phyloP scores from a whole-genome alignment of 805 yeast genomes.

The Kazachstania taianensis region DNA sequence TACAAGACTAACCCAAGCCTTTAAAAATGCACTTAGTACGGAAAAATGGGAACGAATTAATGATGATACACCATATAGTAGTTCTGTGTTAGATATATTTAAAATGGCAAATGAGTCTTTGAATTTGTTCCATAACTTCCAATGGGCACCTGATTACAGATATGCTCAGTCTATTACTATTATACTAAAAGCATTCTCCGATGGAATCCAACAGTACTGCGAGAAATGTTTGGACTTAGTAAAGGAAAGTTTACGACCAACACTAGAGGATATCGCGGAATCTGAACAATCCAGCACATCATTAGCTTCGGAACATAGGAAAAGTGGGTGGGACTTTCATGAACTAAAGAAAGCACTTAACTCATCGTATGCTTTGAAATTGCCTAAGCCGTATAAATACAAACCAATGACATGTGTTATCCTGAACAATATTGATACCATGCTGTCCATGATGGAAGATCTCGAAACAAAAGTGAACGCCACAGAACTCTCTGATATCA shows the following conservation, averaged over 20 bases:
- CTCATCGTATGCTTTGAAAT: conserved; percentile 29
- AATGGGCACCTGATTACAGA: conserved; percentile 60
- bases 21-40: conserved; percentile 43
- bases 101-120: conserved; percentile 50
- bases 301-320: conserved; percentile 2
- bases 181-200: conserved; percentile 53
- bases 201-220: conserved; percentile 46
- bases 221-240: conserved; percentile 29
- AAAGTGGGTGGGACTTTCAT: conserved; percentile 20
- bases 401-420: conserved; percentile 58
- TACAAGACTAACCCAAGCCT: conserved; percentile 36
- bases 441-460: conserved; percentile 38
- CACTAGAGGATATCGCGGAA: conserved; percentile 1
- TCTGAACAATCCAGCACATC: not conserved
- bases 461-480: conserved; percentile 52
- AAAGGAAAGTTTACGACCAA: conserved; percentile 31
- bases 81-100: conserved; percentile 61
- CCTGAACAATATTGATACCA: conserved; percentile 54
- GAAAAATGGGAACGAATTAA: conserved; percentile 52
- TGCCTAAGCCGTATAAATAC: conserved; percentile 49
- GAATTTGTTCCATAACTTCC: conserved; percentile 44
- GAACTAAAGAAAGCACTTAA: conserved; percentile 44
- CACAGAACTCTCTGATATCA: conserved; percentile 39
- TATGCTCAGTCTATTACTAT: conserved; percentile 50
- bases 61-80: conserved; percentile 36